These are phyloP conservation scores for Rhodotorula glutinis DNA, from an alignment of 1,284 basidiomycete genomes.

Conservation along the genomic window DNA sequence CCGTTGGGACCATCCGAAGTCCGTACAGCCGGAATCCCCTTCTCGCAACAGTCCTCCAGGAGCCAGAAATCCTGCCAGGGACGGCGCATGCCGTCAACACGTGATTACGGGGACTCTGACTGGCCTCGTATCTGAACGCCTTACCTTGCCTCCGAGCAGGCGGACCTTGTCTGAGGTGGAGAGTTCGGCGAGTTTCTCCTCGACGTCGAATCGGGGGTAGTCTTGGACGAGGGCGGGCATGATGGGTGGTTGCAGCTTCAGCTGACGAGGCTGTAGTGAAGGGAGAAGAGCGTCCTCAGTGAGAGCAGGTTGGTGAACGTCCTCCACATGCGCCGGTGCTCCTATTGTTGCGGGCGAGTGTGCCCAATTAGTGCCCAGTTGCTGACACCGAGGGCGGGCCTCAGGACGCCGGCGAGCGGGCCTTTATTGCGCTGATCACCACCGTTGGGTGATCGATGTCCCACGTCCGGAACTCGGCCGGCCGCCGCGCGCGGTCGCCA, in stretches of 20 bases:
- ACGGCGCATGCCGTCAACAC: background rate
- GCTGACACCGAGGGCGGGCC: no score
- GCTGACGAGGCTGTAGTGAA: background rate
- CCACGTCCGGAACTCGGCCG: no score
- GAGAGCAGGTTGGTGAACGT: background rate
- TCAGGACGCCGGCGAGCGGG: no score
- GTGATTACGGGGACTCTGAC: no score
- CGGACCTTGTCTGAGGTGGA: conserved; percentile 13
- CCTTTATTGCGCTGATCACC: no score
- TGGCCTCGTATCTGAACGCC: background rate
- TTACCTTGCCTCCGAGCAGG: conserved; percentile 27
- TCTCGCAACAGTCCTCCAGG: conserved; percentile 14
- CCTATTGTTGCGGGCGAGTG: no score
- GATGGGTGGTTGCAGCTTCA: background rate
- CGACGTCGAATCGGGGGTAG: conserved; percentile 15
- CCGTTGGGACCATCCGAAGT: conserved; percentile 27
- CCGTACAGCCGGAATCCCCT: conserved; percentile 14
- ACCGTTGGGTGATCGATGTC: no score
- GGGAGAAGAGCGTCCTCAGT: background rate
- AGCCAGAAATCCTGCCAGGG: conserved; percentile 18
- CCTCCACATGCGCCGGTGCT: background rate
- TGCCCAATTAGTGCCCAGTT: no score
- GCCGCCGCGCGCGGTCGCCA: no score
- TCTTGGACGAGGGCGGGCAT: background rate
- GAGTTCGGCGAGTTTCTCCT: conserved; percentile 20